Evolutionary conservation across 2,329 filamentous ascomycete genomes (phyloP).

Genomic region (Alternaria angustiovoidea): DNA sequence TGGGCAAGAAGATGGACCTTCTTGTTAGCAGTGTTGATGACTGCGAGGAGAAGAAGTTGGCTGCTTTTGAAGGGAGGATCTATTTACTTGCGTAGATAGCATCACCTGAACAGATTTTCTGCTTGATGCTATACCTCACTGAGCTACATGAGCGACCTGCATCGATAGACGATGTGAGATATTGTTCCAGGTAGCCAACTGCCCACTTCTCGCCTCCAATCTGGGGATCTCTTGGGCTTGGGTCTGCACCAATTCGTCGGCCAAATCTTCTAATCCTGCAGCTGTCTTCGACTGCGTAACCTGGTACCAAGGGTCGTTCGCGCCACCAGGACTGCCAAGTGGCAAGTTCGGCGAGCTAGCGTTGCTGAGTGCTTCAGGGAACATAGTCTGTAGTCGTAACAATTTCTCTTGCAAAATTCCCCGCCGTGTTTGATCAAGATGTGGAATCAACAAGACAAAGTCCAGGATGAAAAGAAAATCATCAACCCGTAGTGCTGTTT

Average conservation of each 20-base stretch:
- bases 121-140: neutral
- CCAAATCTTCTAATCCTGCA: conserved; percentile 32
- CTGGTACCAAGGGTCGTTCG: conserved; percentile 46
- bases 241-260: conserved; percentile 20
- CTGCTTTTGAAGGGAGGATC: conserved; percentile 41
- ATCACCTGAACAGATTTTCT: neutral
- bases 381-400: conserved; percentile 47
- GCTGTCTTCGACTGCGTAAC: conserved; percentile 47
- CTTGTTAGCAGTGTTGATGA: conserved; percentile 33
- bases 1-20: conserved; percentile 39
- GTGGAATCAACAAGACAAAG: conserved; percentile 60
- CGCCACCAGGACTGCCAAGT: conserved; percentile 33
- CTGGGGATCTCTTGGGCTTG: conserved; percentile 19
- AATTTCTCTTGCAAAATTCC: conserved; percentile 56
- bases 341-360: conserved; percentile 43
- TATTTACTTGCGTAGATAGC: conserved; percentile 29
- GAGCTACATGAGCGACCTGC: conserved; percentile 17
- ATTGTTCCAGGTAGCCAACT: conserved; percentile 44
- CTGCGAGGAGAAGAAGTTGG: conserved; percentile 26
- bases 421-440: conserved; percentile 57
- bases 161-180: conserved; percentile 44
- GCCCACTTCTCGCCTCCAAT: conserved; percentile 24
- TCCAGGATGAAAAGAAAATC: conserved; percentile 63
- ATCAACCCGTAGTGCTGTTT: conserved; percentile 59
- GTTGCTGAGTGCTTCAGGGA: conserved; percentile 45